These are phyloP conservation scores for Poronia punctata DNA, from an alignment of 495 filamentous ascomycete species.

Conservation along the genomic window DNA sequence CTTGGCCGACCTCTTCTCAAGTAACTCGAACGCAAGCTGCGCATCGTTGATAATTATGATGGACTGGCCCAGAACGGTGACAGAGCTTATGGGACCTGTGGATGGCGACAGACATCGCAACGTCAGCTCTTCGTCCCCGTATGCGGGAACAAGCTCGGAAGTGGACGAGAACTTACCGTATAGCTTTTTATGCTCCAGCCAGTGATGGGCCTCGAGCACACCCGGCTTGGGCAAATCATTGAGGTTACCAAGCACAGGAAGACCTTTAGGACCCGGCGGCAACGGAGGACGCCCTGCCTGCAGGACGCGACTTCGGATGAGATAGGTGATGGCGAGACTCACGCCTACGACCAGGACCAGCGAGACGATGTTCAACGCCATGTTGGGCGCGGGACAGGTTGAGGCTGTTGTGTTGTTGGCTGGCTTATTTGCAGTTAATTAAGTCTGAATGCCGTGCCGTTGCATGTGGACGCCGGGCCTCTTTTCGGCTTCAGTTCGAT, in stretches of 20 bases:
- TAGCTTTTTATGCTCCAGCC: constrained; percentile 44
- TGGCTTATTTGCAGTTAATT: too few species aligned
- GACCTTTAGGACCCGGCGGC: constrained; percentile 39
- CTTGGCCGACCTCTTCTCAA: constrained; percentile 40
- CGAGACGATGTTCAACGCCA: too few species aligned
- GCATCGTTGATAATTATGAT: constrained; percentile 44
- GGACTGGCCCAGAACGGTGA: constrained; percentile 41
- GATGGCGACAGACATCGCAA: too few species aligned
- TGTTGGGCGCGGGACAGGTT: too few species aligned
- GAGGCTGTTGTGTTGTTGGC: too few species aligned
- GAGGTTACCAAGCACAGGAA: constrained; percentile 43
- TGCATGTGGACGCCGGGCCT: too few species aligned
- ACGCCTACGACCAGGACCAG: neutral
- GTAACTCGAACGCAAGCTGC: constrained; percentile 33
- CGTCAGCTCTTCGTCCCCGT: too few species aligned
- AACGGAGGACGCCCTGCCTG: constrained; percentile 18
- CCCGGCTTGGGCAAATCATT: constrained; percentile 34
- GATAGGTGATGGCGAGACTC: neutral
- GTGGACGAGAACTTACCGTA: constrained; percentile 29
- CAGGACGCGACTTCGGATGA: neutral
- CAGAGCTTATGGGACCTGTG: constrained; percentile 46
- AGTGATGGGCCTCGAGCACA: constrained; percentile 39
- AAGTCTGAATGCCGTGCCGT: too few species aligned
- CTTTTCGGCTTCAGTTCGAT: too few species aligned
- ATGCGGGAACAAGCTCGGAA: neutral